These are phyloP conservation scores for Aphanomyces astaci DNA, from an alignment of 352 stramenopile genomes.

Conservation along the genomic window DNA sequence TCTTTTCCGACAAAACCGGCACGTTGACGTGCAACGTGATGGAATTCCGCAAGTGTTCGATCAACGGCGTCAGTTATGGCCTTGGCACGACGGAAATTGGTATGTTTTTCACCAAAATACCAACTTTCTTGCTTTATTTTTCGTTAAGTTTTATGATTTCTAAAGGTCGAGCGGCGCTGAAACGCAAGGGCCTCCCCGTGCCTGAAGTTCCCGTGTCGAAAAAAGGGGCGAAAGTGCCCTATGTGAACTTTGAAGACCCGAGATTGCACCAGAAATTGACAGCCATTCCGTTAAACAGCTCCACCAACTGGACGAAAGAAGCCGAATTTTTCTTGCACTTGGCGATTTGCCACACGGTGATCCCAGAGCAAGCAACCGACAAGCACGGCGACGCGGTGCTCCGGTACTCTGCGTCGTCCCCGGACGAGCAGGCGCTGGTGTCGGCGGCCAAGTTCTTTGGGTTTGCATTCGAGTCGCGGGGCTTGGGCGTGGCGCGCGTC, in stretches of 20 bases:
- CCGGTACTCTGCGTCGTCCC: constrained; percentile 68
- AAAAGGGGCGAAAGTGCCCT: constrained; percentile 39
- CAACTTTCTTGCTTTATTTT: no score
- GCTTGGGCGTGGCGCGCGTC: constrained; percentile 49
- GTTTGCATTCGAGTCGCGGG: constrained; percentile 62
- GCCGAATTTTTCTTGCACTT: constrained; percentile 81
- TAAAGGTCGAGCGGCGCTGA: constrained; percentile 38
- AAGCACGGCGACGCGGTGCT: constrained; percentile 36
- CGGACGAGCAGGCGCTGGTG: constrained; percentile 85
- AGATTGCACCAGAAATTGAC: constrained; percentile 42
- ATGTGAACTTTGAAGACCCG: constrained; percentile 74
- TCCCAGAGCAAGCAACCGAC: constrained; percentile 47
- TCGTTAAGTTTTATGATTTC: no score
- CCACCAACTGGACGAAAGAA: constrained; percentile 32
- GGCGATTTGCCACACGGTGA: constrained; percentile 74
- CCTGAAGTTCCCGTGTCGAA: constrained; percentile 32
- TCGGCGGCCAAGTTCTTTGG: constrained; percentile 74
- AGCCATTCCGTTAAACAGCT: constrained; percentile 23
- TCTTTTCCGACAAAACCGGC: constrained; percentile 91
- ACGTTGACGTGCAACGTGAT: constrained; percentile 94
- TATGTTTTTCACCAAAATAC: no score
- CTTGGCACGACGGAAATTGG: constrained; percentile 80
- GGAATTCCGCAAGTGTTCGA: constrained; percentile 93
- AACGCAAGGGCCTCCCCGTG: constrained; percentile 51
- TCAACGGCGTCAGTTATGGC: constrained; percentile 89